These are phyloP conservation scores for Pleurotus tuoliensis DNA, from an alignment of 768 basidiomycete genomes.

Conservation along the genomic window DNA sequence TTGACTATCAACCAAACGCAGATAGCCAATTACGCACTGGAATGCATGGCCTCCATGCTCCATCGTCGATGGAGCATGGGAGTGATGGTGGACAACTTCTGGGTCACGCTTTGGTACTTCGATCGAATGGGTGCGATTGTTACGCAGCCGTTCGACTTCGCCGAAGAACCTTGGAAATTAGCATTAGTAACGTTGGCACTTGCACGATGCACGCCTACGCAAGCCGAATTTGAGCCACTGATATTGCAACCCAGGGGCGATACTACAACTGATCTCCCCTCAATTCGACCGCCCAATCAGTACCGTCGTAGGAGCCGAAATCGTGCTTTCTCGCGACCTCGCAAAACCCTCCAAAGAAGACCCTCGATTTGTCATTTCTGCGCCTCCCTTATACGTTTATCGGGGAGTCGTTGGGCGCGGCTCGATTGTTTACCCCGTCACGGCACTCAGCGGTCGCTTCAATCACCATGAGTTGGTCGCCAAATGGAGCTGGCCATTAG, in stretches of 20 bases:
- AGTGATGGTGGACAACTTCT: not conserved
- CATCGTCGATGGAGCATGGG: not conserved
- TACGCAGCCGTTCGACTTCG: not conserved
- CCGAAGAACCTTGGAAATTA: not conserved
- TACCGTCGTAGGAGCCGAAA: not conserved
- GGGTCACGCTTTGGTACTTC: not conserved
- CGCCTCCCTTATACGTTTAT: not conserved
- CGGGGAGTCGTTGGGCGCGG: not conserved
- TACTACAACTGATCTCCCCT: not conserved
- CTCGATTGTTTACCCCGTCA: not conserved
- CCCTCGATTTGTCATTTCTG: not conserved
- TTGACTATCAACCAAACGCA: not conserved
- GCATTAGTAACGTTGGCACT: not conserved
- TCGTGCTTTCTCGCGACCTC: not conserved
- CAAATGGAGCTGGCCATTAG: not conserved
- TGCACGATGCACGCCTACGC: not conserved
- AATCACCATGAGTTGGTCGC: not conserved
- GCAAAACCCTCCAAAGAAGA: not conserved
- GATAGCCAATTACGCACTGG: not conserved
- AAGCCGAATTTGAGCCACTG: not conserved
- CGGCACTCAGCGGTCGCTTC: not conserved
- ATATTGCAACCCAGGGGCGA: not conserved
- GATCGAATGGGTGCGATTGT: not conserved
- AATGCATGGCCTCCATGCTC: not conserved
- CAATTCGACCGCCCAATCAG: not conserved